phyloP scores from a whole-genome alignment of 2,329 filamentous ascomycete genomes.

The Colletotrichum karsti region DNA sequence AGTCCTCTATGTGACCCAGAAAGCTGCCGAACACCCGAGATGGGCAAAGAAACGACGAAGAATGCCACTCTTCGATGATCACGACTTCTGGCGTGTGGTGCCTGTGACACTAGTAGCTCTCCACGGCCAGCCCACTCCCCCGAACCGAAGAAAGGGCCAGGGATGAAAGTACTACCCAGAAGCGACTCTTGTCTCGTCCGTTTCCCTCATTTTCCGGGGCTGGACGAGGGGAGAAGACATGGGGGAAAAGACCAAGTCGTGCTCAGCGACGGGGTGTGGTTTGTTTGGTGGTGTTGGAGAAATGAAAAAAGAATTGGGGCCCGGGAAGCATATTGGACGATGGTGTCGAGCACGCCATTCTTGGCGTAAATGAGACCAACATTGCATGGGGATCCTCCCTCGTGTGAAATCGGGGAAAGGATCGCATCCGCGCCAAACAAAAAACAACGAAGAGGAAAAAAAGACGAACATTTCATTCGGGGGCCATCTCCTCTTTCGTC shows the following conservation, averaged over 20 bases:
- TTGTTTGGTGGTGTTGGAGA: neutral
- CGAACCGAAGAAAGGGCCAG: neutral
- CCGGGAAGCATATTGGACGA: slow-evolving; percentile 25
- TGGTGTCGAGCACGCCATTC: slow-evolving; percentile 29
- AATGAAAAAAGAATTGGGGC: slow-evolving; percentile 12
- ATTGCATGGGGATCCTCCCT: slow-evolving; percentile 6
- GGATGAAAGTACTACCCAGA: neutral
- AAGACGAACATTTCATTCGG: neutral
- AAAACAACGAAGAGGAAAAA: neutral
- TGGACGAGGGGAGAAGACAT: neutral
- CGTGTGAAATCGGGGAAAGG: neutral
- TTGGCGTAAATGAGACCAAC: slow-evolving; percentile 29
- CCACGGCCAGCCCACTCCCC: neutral
- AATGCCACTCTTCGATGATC: slow-evolving; percentile 2
- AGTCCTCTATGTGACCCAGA: slow-evolving; percentile 10
- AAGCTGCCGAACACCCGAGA: slow-evolving; percentile 23
- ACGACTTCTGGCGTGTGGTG: neutral
- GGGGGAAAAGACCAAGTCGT: neutral
- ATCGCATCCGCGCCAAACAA: slow-evolving; percentile 18
- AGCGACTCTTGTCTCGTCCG: neutral
- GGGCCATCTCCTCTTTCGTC: neutral
- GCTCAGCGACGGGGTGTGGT: neutral
- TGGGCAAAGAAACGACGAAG: neutral
- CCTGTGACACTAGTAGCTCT: neutral
- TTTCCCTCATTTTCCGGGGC: neutral